Evolutionary conservation across 2,329 filamentous ascomycete genomes (phyloP).

Genomic region (Trichoderma guizhouense): DNA sequence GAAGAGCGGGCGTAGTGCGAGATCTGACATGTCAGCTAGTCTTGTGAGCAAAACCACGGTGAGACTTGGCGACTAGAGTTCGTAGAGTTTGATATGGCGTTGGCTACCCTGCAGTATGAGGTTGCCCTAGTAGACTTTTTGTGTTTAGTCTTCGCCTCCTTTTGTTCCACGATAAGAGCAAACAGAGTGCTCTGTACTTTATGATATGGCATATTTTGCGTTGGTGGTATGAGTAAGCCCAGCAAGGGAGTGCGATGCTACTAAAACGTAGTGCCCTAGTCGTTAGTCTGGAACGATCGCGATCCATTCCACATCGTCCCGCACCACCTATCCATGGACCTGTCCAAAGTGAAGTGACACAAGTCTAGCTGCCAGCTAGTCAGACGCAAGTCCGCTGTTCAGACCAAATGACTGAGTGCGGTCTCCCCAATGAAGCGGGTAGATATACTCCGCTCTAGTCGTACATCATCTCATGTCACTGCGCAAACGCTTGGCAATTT

Average conservation of each 20-base stretch:
- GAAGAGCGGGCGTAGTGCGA: constrained; percentile 21
- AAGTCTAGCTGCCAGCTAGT: background rate
- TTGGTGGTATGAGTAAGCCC: background rate
- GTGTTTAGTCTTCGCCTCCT: background rate
- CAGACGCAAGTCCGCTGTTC: background rate
- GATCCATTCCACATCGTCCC: background rate
- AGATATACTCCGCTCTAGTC: background rate
- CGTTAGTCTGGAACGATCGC: background rate
- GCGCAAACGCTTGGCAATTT: background rate
- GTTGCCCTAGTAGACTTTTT: background rate
- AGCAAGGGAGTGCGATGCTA: background rate
- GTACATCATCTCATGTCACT: background rate
- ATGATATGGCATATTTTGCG: background rate
- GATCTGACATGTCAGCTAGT: constrained; percentile 28
- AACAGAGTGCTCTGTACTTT: background rate
- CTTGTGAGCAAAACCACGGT: background rate
- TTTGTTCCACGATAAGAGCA: background rate
- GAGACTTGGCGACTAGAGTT: background rate
- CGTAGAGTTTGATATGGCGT: constrained; percentile 6
- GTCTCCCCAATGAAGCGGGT: background rate
- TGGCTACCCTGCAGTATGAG: background rate
- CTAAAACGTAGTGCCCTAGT: background rate
- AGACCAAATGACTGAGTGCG: background rate
- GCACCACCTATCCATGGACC: background rate
- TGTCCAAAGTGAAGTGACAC: background rate